Conservation (phyloP, 2,329 filamentous ascomycete species). For the Exophiala calicioides region DNA sequence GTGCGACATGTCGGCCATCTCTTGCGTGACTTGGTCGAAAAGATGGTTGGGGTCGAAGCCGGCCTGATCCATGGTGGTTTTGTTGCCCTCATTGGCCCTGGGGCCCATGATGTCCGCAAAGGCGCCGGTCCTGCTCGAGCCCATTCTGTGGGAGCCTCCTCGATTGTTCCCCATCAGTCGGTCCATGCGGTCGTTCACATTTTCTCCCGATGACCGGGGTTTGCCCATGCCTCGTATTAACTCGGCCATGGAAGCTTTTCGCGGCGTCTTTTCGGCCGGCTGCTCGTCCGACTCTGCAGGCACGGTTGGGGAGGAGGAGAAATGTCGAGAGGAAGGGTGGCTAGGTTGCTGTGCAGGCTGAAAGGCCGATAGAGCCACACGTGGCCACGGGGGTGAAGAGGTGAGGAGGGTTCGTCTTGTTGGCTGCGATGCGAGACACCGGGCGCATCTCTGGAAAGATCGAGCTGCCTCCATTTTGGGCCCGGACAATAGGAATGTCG, state of each 20-base stretch:
- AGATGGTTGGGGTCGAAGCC: conserved; percentile 13
- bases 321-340: neutral
- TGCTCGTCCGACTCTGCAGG: neutral
- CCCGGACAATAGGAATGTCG: neutral
- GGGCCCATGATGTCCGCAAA: conserved; percentile 4
- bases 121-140: neutral
- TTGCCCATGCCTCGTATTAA: too few relatives aligned
- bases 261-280: too few relatives aligned
- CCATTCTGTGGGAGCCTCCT: too few relatives aligned
- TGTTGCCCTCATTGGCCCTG: neutral
- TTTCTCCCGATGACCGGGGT: neutral
- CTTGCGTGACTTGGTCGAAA: conserved; percentile 9
- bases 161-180: conserved; percentile 6
- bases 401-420: conserved; percentile 3
- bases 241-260: too few relatives aligned
- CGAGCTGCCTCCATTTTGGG: conserved; percentile 10
- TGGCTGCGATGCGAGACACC: neutral
- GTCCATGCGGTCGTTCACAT: conserved; percentile 5
- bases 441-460: conserved; percentile 9
- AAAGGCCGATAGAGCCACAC: neutral
- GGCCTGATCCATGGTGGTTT: too few relatives aligned
- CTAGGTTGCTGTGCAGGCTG: neutral
- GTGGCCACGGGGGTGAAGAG: neutral
- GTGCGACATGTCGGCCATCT: conserved; percentile 1
- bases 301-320: neutral